Conservation (phyloP, 2,329 filamentous ascomycete genomes). For the Metarhizium robertsii region DNA sequence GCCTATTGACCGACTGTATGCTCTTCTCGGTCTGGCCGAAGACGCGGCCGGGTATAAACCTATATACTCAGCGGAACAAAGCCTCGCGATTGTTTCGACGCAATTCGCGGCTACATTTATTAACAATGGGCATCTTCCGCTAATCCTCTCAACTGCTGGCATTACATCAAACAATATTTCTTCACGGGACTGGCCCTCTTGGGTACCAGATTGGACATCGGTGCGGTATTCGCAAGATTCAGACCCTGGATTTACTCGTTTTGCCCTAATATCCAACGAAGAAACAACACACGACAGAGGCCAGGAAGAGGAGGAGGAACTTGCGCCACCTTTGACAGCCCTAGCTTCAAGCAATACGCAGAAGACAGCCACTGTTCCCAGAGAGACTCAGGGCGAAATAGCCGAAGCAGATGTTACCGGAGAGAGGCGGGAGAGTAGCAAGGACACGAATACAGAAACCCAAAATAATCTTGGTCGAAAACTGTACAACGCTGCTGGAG, state of each 20-base stretch:
- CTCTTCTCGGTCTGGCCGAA: constrained; percentile 6
- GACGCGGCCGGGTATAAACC: constrained; percentile 3
- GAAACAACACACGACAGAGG: not conserved
- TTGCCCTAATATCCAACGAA: not conserved
- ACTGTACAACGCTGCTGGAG: constrained; percentile 3
- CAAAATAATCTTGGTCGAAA: not conserved
- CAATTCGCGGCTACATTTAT: constrained; percentile 6
- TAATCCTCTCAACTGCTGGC: constrained; percentile 5
- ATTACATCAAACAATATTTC: not conserved
- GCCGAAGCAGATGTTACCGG: not conserved
- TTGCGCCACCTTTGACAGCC: not conserved
- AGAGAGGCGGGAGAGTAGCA: not conserved
- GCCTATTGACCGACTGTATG: constrained; percentile 3
- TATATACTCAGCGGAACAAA: constrained; percentile 6
- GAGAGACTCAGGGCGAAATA: not conserved
- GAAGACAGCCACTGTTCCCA: not conserved
- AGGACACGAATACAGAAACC: not conserved
- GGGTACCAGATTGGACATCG: constrained; percentile 8
- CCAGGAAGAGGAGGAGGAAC: not conserved
- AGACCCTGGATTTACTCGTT: not conserved
- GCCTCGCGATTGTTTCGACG: constrained; percentile 1
- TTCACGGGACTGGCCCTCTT: constrained; percentile 1
- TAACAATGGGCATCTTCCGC: constrained; percentile 2
- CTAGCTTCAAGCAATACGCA: not conserved
- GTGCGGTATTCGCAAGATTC: constrained; percentile 3